A percentile compares a stretch with the other conserved stretches of the same genome.
Evolutionary conservation across 495 filamentous ascomycete species (phyloP).

Genomic region (Chaetomium cochliodes): DNA sequence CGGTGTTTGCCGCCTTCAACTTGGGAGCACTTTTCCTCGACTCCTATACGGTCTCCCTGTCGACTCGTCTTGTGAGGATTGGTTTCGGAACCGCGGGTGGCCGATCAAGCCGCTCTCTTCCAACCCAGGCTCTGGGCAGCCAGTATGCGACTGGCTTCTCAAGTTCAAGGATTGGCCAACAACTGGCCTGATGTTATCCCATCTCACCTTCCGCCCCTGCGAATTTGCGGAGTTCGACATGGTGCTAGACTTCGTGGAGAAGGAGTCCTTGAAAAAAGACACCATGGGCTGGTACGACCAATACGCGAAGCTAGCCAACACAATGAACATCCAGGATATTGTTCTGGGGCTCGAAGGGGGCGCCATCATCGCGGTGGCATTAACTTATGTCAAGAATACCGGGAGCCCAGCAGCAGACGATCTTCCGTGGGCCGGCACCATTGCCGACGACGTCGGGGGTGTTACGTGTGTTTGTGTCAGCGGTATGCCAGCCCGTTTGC

Average conservation of each 20-base stretch:
- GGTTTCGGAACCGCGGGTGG: conserved; percentile 61
- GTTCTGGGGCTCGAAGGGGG: conserved; percentile 47
- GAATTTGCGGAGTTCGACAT: conserved; percentile 50
- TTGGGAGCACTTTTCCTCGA: conserved; percentile 62
- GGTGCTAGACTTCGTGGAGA: conserved; percentile 55
- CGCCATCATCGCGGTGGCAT: conserved; percentile 53
- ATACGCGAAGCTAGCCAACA: conserved; percentile 49
- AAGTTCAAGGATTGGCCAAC: conserved; percentile 53
- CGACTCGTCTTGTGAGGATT: conserved; percentile 49
- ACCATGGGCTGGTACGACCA: conserved; percentile 57
- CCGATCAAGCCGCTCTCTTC: conserved; percentile 44
- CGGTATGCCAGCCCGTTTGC: conserved; percentile 36
- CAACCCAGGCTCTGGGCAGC: conserved; percentile 44
- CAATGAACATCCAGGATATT: conserved; percentile 50
- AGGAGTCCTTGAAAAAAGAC: conserved; percentile 44
- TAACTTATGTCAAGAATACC: conserved; percentile 54
- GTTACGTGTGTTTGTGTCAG: conserved; percentile 60
- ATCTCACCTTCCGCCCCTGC: conserved; percentile 49
- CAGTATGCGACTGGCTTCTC: conserved; percentile 58
- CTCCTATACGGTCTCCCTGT: conserved; percentile 57
- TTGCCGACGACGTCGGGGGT: conserved; percentile 57
- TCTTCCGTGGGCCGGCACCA: conserved; percentile 58
- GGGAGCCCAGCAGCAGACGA: conserved; percentile 55
- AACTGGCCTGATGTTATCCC: conserved; percentile 37
- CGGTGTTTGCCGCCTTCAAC: conserved; percentile 55